phyloP scores from a whole-genome alignment of 2,329 filamentous ascomycete species.

The Penicillium sp. region DNA sequence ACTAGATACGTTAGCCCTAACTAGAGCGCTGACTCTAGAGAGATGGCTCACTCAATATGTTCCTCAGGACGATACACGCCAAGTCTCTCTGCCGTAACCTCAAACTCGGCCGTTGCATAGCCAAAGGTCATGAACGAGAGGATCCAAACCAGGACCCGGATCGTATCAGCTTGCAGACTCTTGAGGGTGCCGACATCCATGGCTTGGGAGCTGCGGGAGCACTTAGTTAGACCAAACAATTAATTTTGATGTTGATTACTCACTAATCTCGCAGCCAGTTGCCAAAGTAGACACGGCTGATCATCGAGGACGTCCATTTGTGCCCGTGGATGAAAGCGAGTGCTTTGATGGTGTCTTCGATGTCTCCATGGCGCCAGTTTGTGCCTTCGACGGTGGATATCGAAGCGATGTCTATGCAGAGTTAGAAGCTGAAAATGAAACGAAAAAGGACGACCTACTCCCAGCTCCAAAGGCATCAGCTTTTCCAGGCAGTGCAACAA shows the following conservation, averaged over 20 bases:
- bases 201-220: slow-evolving; percentile 59
- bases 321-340: slow-evolving; percentile 73
- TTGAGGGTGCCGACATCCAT: slow-evolving; percentile 77
- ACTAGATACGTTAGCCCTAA: slow-evolving; percentile 22
- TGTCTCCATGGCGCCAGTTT: slow-evolving; percentile 60
- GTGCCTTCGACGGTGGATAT: slow-evolving; percentile 49
- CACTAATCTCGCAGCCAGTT: slow-evolving; percentile 81
- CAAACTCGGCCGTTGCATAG: slow-evolving; percentile 81
- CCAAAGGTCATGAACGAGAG: slow-evolving; percentile 78
- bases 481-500: slow-evolving; percentile 35
- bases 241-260: slow-evolving; percentile 16
- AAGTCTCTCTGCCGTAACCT: slow-evolving; percentile 74
- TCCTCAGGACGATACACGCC: slow-evolving; percentile 75
- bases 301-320: slow-evolving; percentile 77
- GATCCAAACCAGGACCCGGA: slow-evolving; percentile 76
- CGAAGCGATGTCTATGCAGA: slow-evolving; percentile 43
- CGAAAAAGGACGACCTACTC: slow-evolving; percentile 28
- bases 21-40: not conserved
- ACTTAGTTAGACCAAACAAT: not conserved
- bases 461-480: slow-evolving; percentile 44
- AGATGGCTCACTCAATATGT: slow-evolving; percentile 43
- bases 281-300: slow-evolving; percentile 77
- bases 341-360: slow-evolving; percentile 76
- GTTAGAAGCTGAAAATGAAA: not conserved
- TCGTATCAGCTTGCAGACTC: slow-evolving; percentile 71